Evolutionary conservation across 371 early-diverging fungal species (phyloP).

Genomic region (Lichtheimia ornata): DNA sequence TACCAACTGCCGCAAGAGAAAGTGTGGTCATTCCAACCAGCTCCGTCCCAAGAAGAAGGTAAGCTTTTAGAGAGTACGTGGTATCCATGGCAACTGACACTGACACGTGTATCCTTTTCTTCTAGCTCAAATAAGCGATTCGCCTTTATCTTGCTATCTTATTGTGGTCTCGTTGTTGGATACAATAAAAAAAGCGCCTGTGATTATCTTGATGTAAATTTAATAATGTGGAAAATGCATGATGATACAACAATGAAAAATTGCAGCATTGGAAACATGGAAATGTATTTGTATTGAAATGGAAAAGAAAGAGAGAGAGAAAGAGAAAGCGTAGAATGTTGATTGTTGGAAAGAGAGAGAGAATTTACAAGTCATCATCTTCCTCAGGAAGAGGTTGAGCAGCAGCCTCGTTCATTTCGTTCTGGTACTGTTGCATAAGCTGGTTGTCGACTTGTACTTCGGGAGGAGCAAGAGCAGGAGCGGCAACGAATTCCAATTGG

Average conservation of each 20-base stretch:
- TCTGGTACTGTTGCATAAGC: conserved; percentile 78
- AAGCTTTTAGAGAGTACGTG: not conserved
- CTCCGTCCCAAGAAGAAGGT: conserved; percentile 98
- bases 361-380: conserved; percentile 71
- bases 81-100: not conserved
- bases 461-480: conserved; percentile 97
- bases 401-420: conserved; percentile 79
- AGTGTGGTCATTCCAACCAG: conserved; percentile 99
- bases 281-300: not conserved
- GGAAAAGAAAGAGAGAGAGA: not conserved
- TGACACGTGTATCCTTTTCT: conserved; percentile 3
- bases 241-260: not conserved
- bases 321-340: not conserved
- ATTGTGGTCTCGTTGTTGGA: not conserved
- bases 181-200: too few species aligned
- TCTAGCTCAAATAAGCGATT: conserved; percentile 41
- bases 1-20: conserved; percentile 99
- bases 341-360: not conserved
- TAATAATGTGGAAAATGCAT: not conserved
- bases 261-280: not conserved
- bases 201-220: not conserved
- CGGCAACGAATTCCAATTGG: conserved; percentile 96
- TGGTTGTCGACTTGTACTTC: conserved; percentile 87
- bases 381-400: conserved; percentile 89
- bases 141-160: conserved; percentile 1